Evolutionary conservation across 148 eudicot genomes (phyloP).

Genomic region (Heliamphora exappendiculata): DNA sequence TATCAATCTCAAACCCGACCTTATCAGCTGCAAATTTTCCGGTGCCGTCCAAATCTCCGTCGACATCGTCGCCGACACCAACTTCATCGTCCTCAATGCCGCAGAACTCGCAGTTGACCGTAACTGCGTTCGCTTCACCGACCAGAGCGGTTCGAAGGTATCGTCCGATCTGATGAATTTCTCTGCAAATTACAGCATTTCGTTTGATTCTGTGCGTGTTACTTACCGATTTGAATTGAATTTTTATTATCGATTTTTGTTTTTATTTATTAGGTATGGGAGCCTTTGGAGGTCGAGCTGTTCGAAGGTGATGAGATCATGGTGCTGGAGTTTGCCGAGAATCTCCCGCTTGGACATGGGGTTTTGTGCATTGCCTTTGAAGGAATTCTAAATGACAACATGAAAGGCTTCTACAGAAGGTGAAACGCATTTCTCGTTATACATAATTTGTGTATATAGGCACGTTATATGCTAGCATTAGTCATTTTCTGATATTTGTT

Average conservation of each 20-base stretch:
- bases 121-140: slow-evolving; percentile 44
- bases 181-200: not conserved
- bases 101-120: slow-evolving; percentile 61
- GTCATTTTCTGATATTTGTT: not conserved
- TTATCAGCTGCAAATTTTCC: slow-evolving; percentile 56
- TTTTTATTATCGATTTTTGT: no score
- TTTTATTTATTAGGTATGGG: slow-evolving; percentile 34
- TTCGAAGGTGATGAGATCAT: slow-evolving; percentile 67
- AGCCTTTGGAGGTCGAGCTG: slow-evolving; percentile 45
- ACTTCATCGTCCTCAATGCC: slow-evolving; percentile 73
- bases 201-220: not conserved
- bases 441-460: not conserved
- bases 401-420: slow-evolving; percentile 99
- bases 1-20: slow-evolving; percentile 69
- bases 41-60: slow-evolving; percentile 58
- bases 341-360: slow-evolving; percentile 66
- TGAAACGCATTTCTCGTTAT: slow-evolving; percentile 1
- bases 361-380: slow-evolving; percentile 49
- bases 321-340: slow-evolving; percentile 66
- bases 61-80: slow-evolving; percentile 57
- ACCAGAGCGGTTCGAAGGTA: slow-evolving; percentile 42
- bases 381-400: slow-evolving; percentile 83
- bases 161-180: not conserved
- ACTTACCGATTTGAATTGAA: not conserved
- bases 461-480: no score